These are phyloP conservation scores for Daphne laureola DNA, from an alignment of 441 rosid genomes.

Conservation along the genomic window DNA sequence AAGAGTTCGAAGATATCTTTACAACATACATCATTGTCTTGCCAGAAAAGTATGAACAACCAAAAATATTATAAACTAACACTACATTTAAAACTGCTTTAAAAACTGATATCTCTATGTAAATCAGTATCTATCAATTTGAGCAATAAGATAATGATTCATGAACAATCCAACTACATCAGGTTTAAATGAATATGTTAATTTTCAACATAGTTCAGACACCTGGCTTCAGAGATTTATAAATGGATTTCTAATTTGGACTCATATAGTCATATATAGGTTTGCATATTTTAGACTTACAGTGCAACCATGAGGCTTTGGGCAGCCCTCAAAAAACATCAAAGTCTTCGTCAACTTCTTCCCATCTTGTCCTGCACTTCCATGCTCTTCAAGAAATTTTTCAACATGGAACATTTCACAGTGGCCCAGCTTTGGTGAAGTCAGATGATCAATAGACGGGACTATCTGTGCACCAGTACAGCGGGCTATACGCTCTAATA, in stretches of 20 bases:
- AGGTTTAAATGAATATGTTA: too few relatives aligned
- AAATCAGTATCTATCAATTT: too few relatives aligned
- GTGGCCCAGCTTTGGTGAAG: constrained; percentile 54
- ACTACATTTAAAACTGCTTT: neutral
- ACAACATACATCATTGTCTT: neutral
- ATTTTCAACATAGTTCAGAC: too few relatives aligned
- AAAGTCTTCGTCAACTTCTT: constrained; percentile 58
- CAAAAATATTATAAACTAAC: neutral
- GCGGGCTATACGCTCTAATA: constrained; percentile 68
- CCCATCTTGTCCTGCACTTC: constrained; percentile 46
- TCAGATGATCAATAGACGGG: constrained; percentile 64
- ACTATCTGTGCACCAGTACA: constrained; percentile 76
- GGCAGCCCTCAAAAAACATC: constrained; percentile 77
- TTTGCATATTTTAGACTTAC: constrained; percentile 36
- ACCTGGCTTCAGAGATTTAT: neutral
- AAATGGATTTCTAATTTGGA: neutral
- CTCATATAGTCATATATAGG: neutral
- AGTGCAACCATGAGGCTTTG: constrained; percentile 72
- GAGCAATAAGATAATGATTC: neutral
- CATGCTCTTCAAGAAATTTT: constrained; percentile 54
- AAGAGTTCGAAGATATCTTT: constrained; percentile 5
- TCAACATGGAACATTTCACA: constrained; percentile 65
- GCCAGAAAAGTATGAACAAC: too few relatives aligned
- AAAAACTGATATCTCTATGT: too few relatives aligned
- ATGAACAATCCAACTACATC: too few relatives aligned